These are phyloP conservation scores for Mycena belliarum DNA, from an alignment of 768 basidiomycete species.

Conservation along the genomic window DNA sequence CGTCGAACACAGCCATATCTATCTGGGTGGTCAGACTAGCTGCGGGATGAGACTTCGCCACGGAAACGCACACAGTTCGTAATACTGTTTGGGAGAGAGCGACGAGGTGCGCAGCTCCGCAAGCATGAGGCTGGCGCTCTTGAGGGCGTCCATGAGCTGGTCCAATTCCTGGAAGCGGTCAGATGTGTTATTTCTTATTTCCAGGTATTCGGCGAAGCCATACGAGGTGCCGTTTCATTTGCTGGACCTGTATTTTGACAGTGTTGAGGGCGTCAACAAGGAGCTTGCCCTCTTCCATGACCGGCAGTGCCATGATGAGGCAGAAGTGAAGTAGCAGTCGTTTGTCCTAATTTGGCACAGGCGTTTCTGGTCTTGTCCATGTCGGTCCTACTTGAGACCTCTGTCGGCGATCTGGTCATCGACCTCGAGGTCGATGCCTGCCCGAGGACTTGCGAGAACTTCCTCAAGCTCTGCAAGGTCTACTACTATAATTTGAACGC, in stretches of 20 bases:
- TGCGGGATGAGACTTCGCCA: neutral
- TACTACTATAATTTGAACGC: slow-evolving; percentile 97
- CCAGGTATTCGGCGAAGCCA: slow-evolving; percentile 30
- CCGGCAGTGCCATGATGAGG: slow-evolving; percentile 43
- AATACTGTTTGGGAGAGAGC: slow-evolving; percentile 95
- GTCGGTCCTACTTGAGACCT: slow-evolving; percentile 97
- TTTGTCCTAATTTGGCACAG: too few species aligned
- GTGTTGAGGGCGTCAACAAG: slow-evolving; percentile 83
- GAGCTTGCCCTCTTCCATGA: slow-evolving; percentile 77
- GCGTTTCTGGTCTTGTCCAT: too few species aligned
- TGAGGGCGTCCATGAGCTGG: slow-evolving; percentile 98
- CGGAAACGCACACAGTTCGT: slow-evolving; percentile 81
- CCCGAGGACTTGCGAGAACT: slow-evolving; percentile 92
- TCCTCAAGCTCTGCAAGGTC: slow-evolving; percentile 95
- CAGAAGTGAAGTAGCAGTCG: neutral
- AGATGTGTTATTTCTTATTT: slow-evolving; percentile 7
- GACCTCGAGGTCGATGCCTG: slow-evolving; percentile 91
- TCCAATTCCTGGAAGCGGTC: slow-evolving; percentile 71
- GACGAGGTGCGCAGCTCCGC: slow-evolving; percentile 93
- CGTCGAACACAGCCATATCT: slow-evolving; percentile 99
- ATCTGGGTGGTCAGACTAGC: slow-evolving; percentile 3
- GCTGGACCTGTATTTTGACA: slow-evolving; percentile 88
- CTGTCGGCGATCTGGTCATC: slow-evolving; percentile 94
- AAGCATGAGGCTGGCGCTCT: slow-evolving; percentile 96
- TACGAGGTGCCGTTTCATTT: slow-evolving; percentile 93